Evolutionary conservation across 2,329 filamentous ascomycete species (phyloP).

Genomic region (Lecanosticta acicola): DNA sequence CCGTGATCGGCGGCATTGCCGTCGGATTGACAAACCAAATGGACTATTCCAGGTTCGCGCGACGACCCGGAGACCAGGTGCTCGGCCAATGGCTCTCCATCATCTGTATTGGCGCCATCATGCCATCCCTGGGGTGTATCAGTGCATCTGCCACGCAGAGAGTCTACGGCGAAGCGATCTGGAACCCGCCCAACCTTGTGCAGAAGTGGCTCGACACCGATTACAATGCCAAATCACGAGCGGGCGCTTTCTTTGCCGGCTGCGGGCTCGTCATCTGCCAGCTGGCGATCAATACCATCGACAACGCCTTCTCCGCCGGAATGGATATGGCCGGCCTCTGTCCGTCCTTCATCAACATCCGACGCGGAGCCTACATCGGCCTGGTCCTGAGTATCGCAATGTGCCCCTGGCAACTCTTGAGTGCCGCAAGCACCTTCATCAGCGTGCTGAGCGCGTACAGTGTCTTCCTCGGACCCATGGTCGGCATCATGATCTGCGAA

Average conservation of each 20-base stretch:
- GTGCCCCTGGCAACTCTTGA: constrained; percentile 50
- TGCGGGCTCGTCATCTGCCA: constrained; percentile 43
- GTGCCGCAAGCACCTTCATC: constrained; percentile 44
- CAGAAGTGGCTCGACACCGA: constrained; percentile 35
- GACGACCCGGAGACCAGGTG: constrained; percentile 39
- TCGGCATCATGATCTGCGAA: constrained; percentile 42
- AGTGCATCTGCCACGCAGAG: constrained; percentile 51
- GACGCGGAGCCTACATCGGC: constrained; percentile 49
- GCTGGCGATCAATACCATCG: constrained; percentile 41
- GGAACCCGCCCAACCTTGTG: constrained; percentile 41
- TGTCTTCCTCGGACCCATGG: constrained; percentile 44
- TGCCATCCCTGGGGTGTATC: constrained; percentile 52
- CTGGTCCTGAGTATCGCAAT: constrained; percentile 42
- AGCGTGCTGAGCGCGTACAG: constrained; percentile 42
- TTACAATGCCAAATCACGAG: constrained; percentile 33
- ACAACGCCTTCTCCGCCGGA: constrained; percentile 48
- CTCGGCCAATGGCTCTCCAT: constrained; percentile 43
- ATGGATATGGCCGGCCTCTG: constrained; percentile 52
- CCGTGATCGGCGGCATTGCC: constrained; percentile 40
- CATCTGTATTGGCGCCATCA: constrained; percentile 46
- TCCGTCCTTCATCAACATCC: constrained; percentile 52
- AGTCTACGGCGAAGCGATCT: constrained; percentile 47
- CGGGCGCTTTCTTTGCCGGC: constrained; percentile 44
- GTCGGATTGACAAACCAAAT: constrained; percentile 44
- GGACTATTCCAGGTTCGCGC: constrained; percentile 31